phyloP scores from a whole-genome alignment of 192 early-diverging fungal species.

The Entomortierella parvispora region DNA sequence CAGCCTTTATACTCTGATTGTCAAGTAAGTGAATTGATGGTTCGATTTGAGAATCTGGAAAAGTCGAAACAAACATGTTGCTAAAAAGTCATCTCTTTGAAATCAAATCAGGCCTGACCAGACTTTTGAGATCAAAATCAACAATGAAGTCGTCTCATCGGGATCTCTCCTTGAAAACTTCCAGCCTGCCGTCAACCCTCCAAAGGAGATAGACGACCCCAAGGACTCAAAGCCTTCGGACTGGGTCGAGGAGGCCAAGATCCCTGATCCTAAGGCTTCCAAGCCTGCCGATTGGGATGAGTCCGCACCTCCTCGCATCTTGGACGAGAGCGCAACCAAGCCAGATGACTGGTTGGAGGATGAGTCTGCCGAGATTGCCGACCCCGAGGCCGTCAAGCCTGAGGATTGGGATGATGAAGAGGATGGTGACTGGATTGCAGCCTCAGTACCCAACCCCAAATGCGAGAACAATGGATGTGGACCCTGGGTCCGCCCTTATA shows the following conservation, averaged over 20 bases:
- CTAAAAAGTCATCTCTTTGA: neutral
- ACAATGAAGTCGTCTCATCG: slow-evolving; percentile 68
- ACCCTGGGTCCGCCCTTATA: slow-evolving; percentile 82
- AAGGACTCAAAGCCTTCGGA: slow-evolving; percentile 84
- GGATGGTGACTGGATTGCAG: slow-evolving; percentile 92
- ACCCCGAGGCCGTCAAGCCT: slow-evolving; percentile 85
- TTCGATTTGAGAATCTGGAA: too few relatives aligned
- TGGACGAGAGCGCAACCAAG: slow-evolving; percentile 80
- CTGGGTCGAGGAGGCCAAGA: slow-evolving; percentile 90
- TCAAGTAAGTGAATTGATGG: slow-evolving; percentile 57
- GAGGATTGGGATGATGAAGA: slow-evolving; percentile 94
- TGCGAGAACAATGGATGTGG: slow-evolving; percentile 83
- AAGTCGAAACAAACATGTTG: too few relatives aligned
- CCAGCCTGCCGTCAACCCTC: slow-evolving; percentile 87
- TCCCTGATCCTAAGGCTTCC: slow-evolving; percentile 72
- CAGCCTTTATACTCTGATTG: slow-evolving; percentile 86
- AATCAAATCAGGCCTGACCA: slow-evolving; percentile 71
- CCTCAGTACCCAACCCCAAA: slow-evolving; percentile 81
- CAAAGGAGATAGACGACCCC: slow-evolving; percentile 80
- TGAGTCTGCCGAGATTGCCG: slow-evolving; percentile 76
- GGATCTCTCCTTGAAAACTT: slow-evolving; percentile 85
- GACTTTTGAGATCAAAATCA: slow-evolving; percentile 80
- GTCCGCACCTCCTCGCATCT: slow-evolving; percentile 81
- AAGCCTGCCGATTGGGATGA: slow-evolving; percentile 77
- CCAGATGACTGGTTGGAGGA: slow-evolving; percentile 90